Evolutionary conservation across 345 rosid species (phyloP).

Genomic region (Brassica incana): DNA sequence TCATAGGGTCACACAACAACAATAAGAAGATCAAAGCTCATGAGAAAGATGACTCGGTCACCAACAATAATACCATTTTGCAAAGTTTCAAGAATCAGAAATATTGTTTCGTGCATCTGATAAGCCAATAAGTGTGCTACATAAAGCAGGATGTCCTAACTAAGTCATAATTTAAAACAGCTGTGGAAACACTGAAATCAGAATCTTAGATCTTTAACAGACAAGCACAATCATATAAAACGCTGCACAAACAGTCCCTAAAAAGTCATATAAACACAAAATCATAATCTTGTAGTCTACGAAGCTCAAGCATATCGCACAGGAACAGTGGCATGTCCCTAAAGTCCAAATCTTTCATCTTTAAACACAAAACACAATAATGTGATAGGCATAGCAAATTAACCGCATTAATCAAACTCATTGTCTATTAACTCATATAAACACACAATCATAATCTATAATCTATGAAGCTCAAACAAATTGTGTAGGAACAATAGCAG

Average conservation of each 20-base stretch:
- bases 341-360: neutral
- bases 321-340: neutral
- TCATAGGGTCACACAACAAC: neutral
- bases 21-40: slow-evolving; percentile 16
- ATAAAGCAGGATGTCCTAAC: neutral
- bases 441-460: neutral
- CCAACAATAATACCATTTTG: slow-evolving; percentile 4
- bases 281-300: neutral
- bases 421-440: neutral
- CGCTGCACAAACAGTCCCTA: neutral
- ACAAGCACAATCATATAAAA: neutral
- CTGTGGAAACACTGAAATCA: neutral
- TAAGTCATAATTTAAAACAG: neutral
- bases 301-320: neutral
- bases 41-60: slow-evolving; percentile 1
- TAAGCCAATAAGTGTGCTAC: neutral
- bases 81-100: neutral
- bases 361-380: slow-evolving; percentile 13
- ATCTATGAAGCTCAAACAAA: neutral
- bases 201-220: slow-evolving; percentile 8
- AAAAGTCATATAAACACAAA: neutral
- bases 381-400: neutral
- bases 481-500: neutral
- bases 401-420: neutral
- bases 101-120: neutral